These are phyloP conservation scores for Metschnikowia noctiluminum DNA, from an alignment of 805 yeast species.

Conservation along the genomic window DNA sequence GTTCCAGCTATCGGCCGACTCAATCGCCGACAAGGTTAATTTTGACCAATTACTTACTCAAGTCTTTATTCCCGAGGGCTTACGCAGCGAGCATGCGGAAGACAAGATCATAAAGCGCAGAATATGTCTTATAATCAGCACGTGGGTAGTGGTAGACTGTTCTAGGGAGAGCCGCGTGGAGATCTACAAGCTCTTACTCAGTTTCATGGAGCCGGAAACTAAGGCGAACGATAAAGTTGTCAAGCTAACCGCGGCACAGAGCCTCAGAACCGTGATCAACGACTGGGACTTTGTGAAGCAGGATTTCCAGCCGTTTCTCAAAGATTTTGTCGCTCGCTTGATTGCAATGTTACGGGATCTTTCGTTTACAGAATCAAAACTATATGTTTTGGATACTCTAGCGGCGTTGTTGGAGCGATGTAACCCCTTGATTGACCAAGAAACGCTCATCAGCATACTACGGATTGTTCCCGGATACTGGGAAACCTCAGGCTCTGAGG, in stretches of 20 bases:
- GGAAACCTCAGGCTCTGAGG: conserved; percentile 54
- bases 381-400: conserved; percentile 67
- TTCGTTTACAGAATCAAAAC: conserved; percentile 67
- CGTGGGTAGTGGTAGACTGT: conserved; percentile 74
- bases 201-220: conserved; percentile 45
- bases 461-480: conserved; percentile 67
- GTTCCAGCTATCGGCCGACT: conserved; percentile 72
- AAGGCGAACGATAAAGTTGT: conserved; percentile 74
- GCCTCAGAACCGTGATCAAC: conserved; percentile 65
- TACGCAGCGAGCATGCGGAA: conserved; percentile 43
- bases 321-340: conserved; percentile 47
- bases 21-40: conserved; percentile 62
- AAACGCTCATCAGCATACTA: conserved; percentile 50
- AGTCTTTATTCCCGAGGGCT: conserved; percentile 66
- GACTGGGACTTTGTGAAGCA: conserved; percentile 82
- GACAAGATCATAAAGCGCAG: conserved; percentile 70
- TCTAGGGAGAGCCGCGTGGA: conserved; percentile 53
- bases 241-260: conserved; percentile 65
- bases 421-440: conserved; percentile 57
- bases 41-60: conserved; percentile 61
- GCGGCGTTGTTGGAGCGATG: conserved; percentile 59
- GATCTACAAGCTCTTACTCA: conserved; percentile 56
- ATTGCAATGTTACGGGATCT: conserved; percentile 49
- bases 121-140: conserved; percentile 68
- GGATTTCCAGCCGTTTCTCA: conserved; percentile 63